Percentiles rank a stretch among this genome's conserved stretches.
phyloP scores from a whole-genome alignment of 2,329 filamentous ascomycete species.

The Geosmithia morbida region DNA sequence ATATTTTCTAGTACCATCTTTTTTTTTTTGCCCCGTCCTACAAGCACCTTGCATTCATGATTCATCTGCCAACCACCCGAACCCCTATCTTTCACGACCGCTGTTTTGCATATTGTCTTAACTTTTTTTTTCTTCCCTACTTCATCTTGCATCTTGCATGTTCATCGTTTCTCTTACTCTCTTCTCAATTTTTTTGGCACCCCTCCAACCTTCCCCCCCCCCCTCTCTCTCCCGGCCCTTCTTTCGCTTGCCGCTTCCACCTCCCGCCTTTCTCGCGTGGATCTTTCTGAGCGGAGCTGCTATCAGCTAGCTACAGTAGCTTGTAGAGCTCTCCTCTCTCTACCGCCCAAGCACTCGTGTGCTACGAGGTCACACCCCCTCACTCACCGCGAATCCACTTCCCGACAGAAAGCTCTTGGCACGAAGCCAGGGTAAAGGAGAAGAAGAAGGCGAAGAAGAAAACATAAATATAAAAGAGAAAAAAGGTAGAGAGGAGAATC shows the following conservation, averaged over 20 bases:
- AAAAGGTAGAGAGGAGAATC: background rate
- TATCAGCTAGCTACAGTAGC: no score
- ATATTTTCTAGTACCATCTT: no score
- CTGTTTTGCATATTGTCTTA: no score
- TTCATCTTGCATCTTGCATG: background rate
- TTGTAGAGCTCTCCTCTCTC: background rate
- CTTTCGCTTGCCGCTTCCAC: no score
- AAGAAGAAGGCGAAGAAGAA: background rate
- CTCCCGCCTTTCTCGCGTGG: no score
- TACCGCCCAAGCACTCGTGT: background rate
- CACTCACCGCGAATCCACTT: background rate
- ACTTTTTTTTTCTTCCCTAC: background rate
- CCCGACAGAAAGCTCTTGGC: background rate
- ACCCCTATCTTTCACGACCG: background rate
- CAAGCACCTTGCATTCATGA: background rate
- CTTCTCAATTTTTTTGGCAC: background rate
- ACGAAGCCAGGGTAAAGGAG: background rate
- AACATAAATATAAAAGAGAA: background rate
- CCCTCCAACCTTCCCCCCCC: no score
- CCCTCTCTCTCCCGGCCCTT: no score
- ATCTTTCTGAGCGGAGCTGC: no score
- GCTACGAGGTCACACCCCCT: background rate
- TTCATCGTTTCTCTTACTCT: background rate
- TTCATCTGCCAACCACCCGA: background rate
- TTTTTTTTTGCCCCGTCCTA: background rate